Percentiles rank a stretch among this genome's conserved stretches.
These are phyloP conservation scores for Coemansia sp. DNA, from an alignment of 192 early-diverging fungal species.

Conservation along the genomic window DNA sequence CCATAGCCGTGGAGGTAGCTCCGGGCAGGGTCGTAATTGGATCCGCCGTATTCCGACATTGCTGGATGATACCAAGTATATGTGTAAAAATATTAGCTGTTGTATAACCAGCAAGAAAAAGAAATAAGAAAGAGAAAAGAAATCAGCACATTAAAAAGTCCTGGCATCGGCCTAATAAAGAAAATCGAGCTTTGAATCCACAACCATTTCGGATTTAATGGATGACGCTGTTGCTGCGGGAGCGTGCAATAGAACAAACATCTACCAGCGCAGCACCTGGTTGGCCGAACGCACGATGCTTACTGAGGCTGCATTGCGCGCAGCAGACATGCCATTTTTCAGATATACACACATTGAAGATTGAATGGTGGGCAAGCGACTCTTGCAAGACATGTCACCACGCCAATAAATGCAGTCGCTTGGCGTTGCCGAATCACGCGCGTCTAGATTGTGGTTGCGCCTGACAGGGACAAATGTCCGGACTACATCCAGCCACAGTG, in stretches of 20 bases:
- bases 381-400: not conserved
- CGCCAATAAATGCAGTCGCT: not conserved
- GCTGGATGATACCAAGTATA: not conserved
- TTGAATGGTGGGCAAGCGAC: not conserved
- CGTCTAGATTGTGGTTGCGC: not conserved
- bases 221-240: no score
- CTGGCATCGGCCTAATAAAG: not conserved
- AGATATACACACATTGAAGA: not conserved
- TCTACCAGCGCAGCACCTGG: no score
- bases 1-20: constrained; percentile 10
- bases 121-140: constrained; percentile 10
- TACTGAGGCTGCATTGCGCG: not conserved
- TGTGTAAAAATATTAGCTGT: not conserved
- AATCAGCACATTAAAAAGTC: not conserved
- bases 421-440: not conserved
- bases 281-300: no score
- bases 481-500: not conserved
- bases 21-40: not conserved
- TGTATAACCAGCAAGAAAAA: constrained; percentile 10
- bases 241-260: no score
- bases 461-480: not conserved
- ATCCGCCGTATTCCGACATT: constrained; percentile 14
- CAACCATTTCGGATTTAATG: no score
- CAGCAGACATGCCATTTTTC: not conserved
- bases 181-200: not conserved